Conservation (phyloP, 2,329 filamentous ascomycete genomes). For the Alternaria metachromatica region DNA sequence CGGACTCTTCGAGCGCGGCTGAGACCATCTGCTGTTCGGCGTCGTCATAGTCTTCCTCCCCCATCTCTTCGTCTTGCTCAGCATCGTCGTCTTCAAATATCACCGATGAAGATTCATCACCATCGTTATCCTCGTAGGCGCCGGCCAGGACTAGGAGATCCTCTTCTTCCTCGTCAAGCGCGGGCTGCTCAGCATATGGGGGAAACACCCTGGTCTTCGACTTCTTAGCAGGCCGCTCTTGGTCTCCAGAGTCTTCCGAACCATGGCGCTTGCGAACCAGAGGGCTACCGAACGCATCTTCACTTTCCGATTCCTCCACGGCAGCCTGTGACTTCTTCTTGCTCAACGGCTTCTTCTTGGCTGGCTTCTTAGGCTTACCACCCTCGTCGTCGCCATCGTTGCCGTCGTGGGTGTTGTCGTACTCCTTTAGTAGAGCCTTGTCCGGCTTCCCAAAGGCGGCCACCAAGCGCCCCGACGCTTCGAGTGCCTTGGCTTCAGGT, state of each 20-base stretch:
- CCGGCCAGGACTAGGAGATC: neutral
- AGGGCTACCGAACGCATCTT: neutral
- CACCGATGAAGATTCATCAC: neutral
- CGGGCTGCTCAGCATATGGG: neutral
- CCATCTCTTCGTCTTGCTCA: neutral
- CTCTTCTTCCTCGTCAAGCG: neutral
- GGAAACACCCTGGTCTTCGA: neutral
- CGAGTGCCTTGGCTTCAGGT: neutral
- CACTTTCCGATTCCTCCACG: neutral
- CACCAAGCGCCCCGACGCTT: neutral
- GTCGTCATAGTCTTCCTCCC: neutral
- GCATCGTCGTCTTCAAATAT: neutral
- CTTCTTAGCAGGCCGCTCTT: neutral
- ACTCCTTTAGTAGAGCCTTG: slow-evolving; percentile 4
- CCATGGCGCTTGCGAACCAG: neutral
- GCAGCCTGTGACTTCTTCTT: neutral
- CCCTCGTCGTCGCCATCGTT: neutral
- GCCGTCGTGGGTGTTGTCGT: neutral
- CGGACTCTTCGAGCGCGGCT: neutral
- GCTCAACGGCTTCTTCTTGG: neutral
- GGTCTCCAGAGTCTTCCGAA: neutral
- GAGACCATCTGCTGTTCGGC: neutral
- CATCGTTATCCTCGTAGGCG: neutral
- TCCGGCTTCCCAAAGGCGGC: slow-evolving; percentile 8
- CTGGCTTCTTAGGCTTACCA: neutral